Base-by-base conservation (phyloP, 2,329 filamentous ascomycete species). In the Lachnellula occidentalis region DNA sequence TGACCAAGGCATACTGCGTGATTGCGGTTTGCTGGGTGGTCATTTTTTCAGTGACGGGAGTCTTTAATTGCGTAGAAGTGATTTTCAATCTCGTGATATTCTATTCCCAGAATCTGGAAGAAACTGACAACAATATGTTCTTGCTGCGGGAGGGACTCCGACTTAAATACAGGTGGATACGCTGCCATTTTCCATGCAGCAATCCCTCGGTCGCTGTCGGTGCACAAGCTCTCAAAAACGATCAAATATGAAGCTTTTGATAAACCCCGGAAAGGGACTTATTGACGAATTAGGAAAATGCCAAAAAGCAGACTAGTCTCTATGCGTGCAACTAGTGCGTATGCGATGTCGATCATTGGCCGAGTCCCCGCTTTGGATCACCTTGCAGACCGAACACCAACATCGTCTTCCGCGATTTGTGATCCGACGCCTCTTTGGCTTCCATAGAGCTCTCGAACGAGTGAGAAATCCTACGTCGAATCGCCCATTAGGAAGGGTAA, bases 1-100 rank as follows among this genome's bases (percentile, higher is more conserved):
- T 57, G 8, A 54, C 54, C n/a, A 52, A 43, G 36, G 61, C 48
- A 48, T 61, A 63, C 41, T 62, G 50, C 11, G 57, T 63, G 31
- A 56, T 43, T 24, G 64, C 60, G 6, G 59, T 65, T 47, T 67
- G 53, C 24, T 64, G 58, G 14, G 63, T 66, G 4, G 58, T 34
- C 60, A 65, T 66, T 34, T 3, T 39, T 39, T 39, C 14, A 39
- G 27, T 31, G 9, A 31, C 1, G 9, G 3, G 27, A 4, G 9
- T 31, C 9, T 31, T 31, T 31, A 4, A 11, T 31, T 11, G 9
- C 11, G 4, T 31, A 4, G 17, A 62, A 68, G 58, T 7, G 21
- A 9, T 5, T 6, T 45, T 45, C 17, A 45, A 36, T 7, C 34
- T 39, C 11, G 27, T 31, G 8, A 31, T 31, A 31, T 31, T 31